Evolutionary conservation across 768 basidiomycete species (phyloP), one percentile per base, ranked within the genome.

Genomic region (Auricularia heimuer): DNA sequence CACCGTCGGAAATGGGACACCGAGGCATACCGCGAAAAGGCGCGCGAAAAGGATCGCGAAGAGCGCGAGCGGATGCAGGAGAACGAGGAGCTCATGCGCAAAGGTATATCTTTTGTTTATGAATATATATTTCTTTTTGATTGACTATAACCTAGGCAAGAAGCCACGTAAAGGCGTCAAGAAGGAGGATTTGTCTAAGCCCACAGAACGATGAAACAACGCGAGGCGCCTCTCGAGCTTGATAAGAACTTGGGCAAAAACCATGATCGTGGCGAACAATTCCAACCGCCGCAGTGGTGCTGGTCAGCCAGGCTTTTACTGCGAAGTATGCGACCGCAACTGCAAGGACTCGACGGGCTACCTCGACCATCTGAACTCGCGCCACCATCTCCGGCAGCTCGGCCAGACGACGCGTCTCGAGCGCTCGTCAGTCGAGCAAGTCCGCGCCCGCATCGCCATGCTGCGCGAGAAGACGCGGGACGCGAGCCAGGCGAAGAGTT

Each of bases 171-270:
- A 83, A 69, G 83, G 83, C 14, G 56, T 77, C 71, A 34, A 79
- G 65, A 84, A 83, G 64, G 86, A 88, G 45, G 91, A 96, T 69
- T 75, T 96, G 1, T 96, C 97, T 0, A 95, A 94, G 72, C 91
- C 97, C 2, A 98, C 94, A 2, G 88, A 97, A 83, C 92, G 64
- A 90, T 98, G 87, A 86, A 97, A 73, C 88, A 86, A 69, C 88
- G 97, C 56, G 94, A 94, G 44, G 79, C 76, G 0, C 83, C 90
- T 29, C 79, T 99, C 7, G 94, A 93, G 63, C 85, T 99, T 33
- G 93, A 97, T 71, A 97, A 95, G 80, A 97, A 98, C 76, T 81
- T 98, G 39, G 84, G 84, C 70, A 98, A 98, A 98, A 82, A 96
- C 91, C 0, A 90, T 95, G 83, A 89, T 99, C 66, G 94, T 99